Evolutionary conservation across 2,329 filamentous ascomycete species (phyloP), one percentile per base, ranked within the genome.

Genomic region (Penicillium sp.): DNA sequence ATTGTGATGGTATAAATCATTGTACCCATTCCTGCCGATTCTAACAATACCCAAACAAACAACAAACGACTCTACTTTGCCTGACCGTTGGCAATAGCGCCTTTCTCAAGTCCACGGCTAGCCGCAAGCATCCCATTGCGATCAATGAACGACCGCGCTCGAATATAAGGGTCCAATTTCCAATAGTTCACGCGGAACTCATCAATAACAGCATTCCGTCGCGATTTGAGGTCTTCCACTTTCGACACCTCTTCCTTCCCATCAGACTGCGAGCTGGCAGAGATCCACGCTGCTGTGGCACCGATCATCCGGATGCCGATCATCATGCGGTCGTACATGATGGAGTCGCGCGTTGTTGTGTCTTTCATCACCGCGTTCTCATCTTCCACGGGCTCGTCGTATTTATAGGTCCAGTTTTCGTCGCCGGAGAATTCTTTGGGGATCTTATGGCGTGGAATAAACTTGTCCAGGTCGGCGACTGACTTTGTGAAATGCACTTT

Each of bases 401-500:
- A 97, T 55, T 78, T 70, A 71, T 94, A 96, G 32, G 78, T 74
- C 82, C 85, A 96, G 53, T 87, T 76, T 58, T 95, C 88, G 6
- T 85, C 79, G 35, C 91, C 91, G 15, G 87, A 89, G 3, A 95
- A 76, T 53, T 95, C 89, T 61, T 83, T 85, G 43, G 84, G 78
- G 56, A 96, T 85, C 42, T 83, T 81, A 33, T 74, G 73, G 37
- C 75, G 74, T 6, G 81, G 77, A 49, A 97, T 84, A 63, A 83
- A 95, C 51, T 82, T 75, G 53, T 85, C 79, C 42, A 97, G 75
- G 45, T 95, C 90, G 45, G 84, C 78, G 46, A 82, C 73, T 56
- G 81, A 86, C 61, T 87, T 89, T 46, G 86, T 90, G 67, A 96
- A 95, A 67, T 95, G 83, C 10, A 97, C 85, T 69, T 97, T 97